A percentile compares a stretch with the other conserved stretches of the same genome.
phyloP scores from a whole-genome alignment of 192 early-diverging fungal genomes.

The Podila epicladia region DNA sequence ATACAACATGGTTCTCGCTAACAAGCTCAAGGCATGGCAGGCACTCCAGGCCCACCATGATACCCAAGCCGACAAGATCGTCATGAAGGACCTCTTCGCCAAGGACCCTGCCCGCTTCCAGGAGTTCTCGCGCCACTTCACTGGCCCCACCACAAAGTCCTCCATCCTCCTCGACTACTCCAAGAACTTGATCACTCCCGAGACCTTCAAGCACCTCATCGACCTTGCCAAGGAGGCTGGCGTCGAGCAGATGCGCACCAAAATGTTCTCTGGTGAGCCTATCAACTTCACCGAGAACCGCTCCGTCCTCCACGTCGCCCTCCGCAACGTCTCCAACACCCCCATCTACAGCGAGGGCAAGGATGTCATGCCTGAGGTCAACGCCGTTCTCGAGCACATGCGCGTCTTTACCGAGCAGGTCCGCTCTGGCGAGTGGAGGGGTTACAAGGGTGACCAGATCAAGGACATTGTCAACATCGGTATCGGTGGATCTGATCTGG shows the following conservation, averaged over 20 bases:
- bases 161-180: conserved; percentile 93
- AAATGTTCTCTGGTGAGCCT: conserved; percentile 95
- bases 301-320: conserved; percentile 94
- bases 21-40: conserved; percentile 85
- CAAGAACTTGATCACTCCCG: conserved; percentile 92
- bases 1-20: conserved; percentile 73
- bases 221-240: conserved; percentile 85
- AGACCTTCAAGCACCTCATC: conserved; percentile 83
- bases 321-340: conserved; percentile 86
- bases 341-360: conserved; percentile 90
- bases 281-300: conserved; percentile 99
- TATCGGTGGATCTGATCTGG: conserved; percentile 98
- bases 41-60: conserved; percentile 93
- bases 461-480: conserved; percentile 98
- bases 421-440: conserved; percentile 93
- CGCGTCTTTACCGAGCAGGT: conserved; percentile 82
- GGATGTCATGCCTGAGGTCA: conserved; percentile 96
- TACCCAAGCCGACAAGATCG: conserved; percentile 71
- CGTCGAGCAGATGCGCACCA: conserved; percentile 87
- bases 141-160: conserved; percentile 64
- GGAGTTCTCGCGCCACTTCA: conserved; percentile 79
- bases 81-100: conserved; percentile 85
- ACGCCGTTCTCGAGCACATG: conserved; percentile 95
- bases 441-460: conserved; percentile 94
- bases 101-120: conserved; percentile 82